Evolutionary conservation across 2,329 filamentous ascomycete species (phyloP), one percentile per base, ranked within the genome.

Genomic region (Dothiorella sarmentorum): DNA sequence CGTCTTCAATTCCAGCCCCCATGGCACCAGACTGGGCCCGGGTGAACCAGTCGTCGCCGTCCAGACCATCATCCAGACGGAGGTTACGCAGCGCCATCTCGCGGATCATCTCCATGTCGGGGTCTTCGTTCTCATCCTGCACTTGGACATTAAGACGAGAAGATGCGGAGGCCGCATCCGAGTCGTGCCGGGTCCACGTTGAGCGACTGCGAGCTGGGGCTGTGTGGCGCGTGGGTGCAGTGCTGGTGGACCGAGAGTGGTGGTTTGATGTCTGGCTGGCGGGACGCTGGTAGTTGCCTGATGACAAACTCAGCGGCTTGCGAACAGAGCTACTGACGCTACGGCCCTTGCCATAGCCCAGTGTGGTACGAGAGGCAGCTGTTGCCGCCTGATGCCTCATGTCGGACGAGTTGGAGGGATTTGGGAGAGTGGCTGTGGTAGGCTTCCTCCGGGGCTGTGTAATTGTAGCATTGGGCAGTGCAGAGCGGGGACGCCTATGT

Each of bases 261-360:
- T 20, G 17, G 15, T 13, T 18, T 10, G 44, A 17, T 7, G 44
- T 15, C 33, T 64, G 63, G 29, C 27, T 60, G 13, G 33, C 26
- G n/a, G 66, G 57, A 10, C 67, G 58, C 67, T 60, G 40, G 27
- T 71, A 37, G 67, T 45, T 57, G 18, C 42, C 42, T 17, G 55
- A 38, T 7, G 55, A 57, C 7, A 29, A 11, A 13, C 55, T 31
- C 15, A 57, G 67, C 6, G 71, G 71, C 44, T 72, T 71, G 52
- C 71, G 71, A 22, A 67, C 56, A 38, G 66, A 62, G 44, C 65
- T 61, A 18, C 78, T 78, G 2, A 80, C 76, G 10, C 77, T 76
- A 31, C 90, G 84, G 31, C 92, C 91, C 71, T 88, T 90, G 58
- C 84, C 89, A 70, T 96, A 96, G 15, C 92, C 92, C 40, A 96